Conservation (phyloP, 768 basidiomycete genomes). For the Lactifluus hygrophoroides region DNA sequence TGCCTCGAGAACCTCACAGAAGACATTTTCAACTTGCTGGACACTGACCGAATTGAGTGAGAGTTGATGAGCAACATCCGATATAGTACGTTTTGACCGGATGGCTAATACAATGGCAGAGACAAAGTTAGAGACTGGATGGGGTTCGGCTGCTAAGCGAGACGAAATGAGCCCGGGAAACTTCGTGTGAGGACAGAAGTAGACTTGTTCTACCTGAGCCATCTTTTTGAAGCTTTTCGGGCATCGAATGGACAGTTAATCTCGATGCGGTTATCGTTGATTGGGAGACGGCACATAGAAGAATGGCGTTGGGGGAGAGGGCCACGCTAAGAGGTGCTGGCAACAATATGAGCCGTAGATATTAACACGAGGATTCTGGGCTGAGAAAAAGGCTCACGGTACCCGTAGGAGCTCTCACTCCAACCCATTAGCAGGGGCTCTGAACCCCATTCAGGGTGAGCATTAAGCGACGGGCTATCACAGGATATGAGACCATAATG, state of each 20-base stretch:
- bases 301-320: slow-evolving; percentile 49
- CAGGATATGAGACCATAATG: neutral
- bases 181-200: neutral
- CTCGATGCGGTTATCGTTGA: slow-evolving; percentile 6
- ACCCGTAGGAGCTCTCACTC: slow-evolving; percentile 10
- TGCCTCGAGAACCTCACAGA: slow-evolving; percentile 39
- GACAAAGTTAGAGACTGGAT: slow-evolving; percentile 16
- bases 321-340: slow-evolving; percentile 51
- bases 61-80: slow-evolving; percentile 53
- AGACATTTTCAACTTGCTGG: slow-evolving; percentile 36
- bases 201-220: slow-evolving; percentile 16
- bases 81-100: slow-evolving; percentile 41
- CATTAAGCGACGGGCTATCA: slow-evolving; percentile 8
- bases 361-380: neutral
- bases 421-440: slow-evolving; percentile 14
- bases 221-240: neutral
- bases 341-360: neutral
- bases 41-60: slow-evolving; percentile 34
- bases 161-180: neutral
- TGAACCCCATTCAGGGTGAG: slow-evolving; percentile 7
- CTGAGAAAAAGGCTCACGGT: slow-evolving; percentile 1
- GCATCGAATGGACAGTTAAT: slow-evolving; percentile 14
- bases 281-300: slow-evolving; percentile 45
- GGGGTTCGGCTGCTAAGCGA: slow-evolving; percentile 2
- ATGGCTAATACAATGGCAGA: slow-evolving; percentile 34